These are phyloP conservation scores for Aureobasidium uvarum DNA, from an alignment of 2,329 filamentous ascomycete genomes.

Conservation along the genomic window DNA sequence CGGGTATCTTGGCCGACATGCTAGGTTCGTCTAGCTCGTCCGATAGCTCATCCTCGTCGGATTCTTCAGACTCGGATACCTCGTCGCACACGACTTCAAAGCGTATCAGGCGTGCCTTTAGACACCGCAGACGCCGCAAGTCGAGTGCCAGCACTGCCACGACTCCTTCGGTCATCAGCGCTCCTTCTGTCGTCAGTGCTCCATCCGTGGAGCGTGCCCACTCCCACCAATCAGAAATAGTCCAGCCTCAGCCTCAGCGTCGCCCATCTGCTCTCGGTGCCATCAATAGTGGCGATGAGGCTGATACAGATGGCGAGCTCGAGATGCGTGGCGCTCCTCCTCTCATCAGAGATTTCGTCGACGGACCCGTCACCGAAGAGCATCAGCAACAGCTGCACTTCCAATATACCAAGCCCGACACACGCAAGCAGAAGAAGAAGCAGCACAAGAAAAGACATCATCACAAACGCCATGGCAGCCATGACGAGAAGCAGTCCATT, in stretches of 20 bases:
- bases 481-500: slow-evolving; percentile 31
- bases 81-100: slow-evolving; percentile 71
- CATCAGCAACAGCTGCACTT: slow-evolving; percentile 16
- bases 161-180: slow-evolving; percentile 48
- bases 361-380: slow-evolving; percentile 41
- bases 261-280: slow-evolving; percentile 41
- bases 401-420: slow-evolving; percentile 36
- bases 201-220: slow-evolving; percentile 42
- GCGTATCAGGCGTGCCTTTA: slow-evolving; percentile 72
- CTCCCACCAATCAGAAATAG: slow-evolving; percentile 8
- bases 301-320: slow-evolving; percentile 50
- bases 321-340: slow-evolving; percentile 38
- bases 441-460: slow-evolving; percentile 48
- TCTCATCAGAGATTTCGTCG: slow-evolving; percentile 50
- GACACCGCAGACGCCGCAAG: slow-evolving; percentile 68
- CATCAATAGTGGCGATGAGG: slow-evolving; percentile 55
- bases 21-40: slow-evolving; percentile 67
- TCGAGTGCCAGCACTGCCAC: slow-evolving; percentile 71
- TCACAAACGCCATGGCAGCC: slow-evolving; percentile 38
- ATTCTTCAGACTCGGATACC: slow-evolving; percentile 62
- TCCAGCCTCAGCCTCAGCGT: slow-evolving; percentile 34
- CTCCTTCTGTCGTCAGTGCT: slow-evolving; percentile 48
- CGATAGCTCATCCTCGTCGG: slow-evolving; percentile 52
- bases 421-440: slow-evolving; percentile 47
- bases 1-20: slow-evolving; percentile 78